phyloP scores from a whole-genome alignment of 2,329 filamentous ascomycete species.

The Aspergillus amoenus region DNA sequence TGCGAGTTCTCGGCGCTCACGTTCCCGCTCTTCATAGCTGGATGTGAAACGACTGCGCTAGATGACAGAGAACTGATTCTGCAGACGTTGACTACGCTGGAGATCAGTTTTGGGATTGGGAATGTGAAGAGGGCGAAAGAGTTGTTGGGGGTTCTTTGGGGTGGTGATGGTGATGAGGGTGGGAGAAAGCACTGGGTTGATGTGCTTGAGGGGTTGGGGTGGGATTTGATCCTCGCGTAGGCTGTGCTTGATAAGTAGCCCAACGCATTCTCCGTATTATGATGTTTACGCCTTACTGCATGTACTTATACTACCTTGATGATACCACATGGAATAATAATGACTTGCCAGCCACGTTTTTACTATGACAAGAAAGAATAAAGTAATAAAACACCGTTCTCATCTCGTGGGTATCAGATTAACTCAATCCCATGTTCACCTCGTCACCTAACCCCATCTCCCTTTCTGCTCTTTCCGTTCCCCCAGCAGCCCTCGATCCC shows the following conservation, averaged over 20 bases:
- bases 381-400: neutral
- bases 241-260: neutral
- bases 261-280: neutral
- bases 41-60: constrained; percentile 29
- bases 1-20: constrained; percentile 40
- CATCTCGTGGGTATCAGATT: constrained; percentile 18
- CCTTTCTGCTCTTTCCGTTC: constrained; percentile 50
- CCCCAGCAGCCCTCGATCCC: constrained; percentile 55
- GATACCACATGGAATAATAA: neutral
- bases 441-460: constrained; percentile 83
- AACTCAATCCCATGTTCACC: constrained; percentile 79
- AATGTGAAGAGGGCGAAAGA: constrained; percentile 36
- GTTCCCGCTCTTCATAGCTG: constrained; percentile 39
- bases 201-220: constrained; percentile 30
- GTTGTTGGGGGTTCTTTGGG: constrained; percentile 29
- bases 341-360: neutral
- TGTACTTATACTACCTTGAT: neutral
- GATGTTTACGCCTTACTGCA: neutral
- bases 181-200: constrained; percentile 32
- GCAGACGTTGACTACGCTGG: constrained; percentile 27
- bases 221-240: constrained; percentile 35
- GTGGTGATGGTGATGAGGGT: neutral
- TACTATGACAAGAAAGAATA: neutral
- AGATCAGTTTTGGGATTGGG: constrained; percentile 37
- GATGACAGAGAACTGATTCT: constrained; percentile 27